Conservation (phyloP, 768 basidiomycete species). For the Sporobolomyces pararoseus region DNA sequence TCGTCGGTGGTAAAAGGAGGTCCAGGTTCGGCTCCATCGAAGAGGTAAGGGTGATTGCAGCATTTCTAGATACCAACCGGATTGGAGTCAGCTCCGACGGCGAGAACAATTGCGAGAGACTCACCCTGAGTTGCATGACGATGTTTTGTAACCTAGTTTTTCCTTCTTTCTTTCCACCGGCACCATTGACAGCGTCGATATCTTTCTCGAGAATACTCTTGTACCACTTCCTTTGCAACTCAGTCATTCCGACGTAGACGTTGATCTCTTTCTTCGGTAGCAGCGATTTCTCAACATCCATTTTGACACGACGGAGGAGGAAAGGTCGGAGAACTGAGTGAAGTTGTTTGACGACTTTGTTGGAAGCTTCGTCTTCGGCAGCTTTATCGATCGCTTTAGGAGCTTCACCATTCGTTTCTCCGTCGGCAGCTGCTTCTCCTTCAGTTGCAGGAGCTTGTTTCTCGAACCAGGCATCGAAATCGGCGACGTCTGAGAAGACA, state of each 20-base stretch:
- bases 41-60: slow-evolving; percentile 77
- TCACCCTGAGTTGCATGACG: slow-evolving; percentile 91
- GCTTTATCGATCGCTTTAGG: slow-evolving; percentile 68
- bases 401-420: slow-evolving; percentile 58
- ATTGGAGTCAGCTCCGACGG: neutral
- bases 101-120: slow-evolving; percentile 66
- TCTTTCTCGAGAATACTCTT: slow-evolving; percentile 93
- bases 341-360: slow-evolving; percentile 89
- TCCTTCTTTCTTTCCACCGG: slow-evolving; percentile 96
- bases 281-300: slow-evolving; percentile 92
- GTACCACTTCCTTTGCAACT: slow-evolving; percentile 99
- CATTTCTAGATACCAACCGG: slow-evolving; percentile 51
- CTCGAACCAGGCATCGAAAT: slow-evolving; percentile 89
- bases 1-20: slow-evolving; percentile 98
- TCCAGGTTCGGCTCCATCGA: slow-evolving; percentile 96
- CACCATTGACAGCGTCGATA: slow-evolving; percentile 95
- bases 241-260: slow-evolving; percentile 91
- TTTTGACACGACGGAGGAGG: slow-evolving; percentile 86
- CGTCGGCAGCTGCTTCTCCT: neutral
- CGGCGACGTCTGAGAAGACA: slow-evolving; percentile 84
- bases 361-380: slow-evolving; percentile 56
- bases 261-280: slow-evolving; percentile 99
- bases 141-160: slow-evolving; percentile 97
- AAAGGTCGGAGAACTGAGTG: slow-evolving; percentile 97
- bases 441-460: slow-evolving; percentile 53